Conservation (phyloP, 139 green algal genomes). For the Pleodorina starrii region DNA sequence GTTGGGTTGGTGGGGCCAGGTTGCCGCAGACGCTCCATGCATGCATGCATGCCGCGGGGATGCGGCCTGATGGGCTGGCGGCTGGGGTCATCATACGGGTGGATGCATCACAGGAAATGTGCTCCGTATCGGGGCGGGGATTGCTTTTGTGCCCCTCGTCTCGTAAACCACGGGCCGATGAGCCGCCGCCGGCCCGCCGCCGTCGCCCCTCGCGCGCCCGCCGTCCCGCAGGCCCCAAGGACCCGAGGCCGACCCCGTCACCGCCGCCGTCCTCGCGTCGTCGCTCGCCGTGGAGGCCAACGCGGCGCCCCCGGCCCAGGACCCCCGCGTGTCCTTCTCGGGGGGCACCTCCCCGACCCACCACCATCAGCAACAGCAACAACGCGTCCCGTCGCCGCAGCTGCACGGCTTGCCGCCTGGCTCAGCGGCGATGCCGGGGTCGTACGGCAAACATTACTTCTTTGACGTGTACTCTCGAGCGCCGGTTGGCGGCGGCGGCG, state of each 20-base stretch:
- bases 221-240: conserved; percentile 25
- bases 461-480: conserved; percentile 24
- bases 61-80: no score
- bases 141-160: no score
- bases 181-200: no score
- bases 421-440: not conserved
- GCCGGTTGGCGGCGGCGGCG: not conserved
- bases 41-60: no score
- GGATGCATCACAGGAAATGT: no score
- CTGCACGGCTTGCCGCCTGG: not conserved
- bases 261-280: conserved; percentile 31
- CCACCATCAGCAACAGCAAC: conserved; percentile 1
- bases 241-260: conserved; percentile 33
- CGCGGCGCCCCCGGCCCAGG: not conserved
- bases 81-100: no score
- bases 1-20: no score
- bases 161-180: no score
- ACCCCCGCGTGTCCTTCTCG: not conserved
- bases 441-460: conserved; percentile 32
- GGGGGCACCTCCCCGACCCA: not conserved
- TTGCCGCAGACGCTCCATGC: no score
- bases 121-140: no score
- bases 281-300: conserved; percentile 23
- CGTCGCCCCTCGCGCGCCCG: not conserved
- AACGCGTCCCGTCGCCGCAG: not conserved